Percentiles rank a stretch among this genome's conserved stretches.
Evolutionary conservation across 2,329 filamentous ascomycete species (phyloP).

Genomic region (Endocalyx cinctus): DNA sequence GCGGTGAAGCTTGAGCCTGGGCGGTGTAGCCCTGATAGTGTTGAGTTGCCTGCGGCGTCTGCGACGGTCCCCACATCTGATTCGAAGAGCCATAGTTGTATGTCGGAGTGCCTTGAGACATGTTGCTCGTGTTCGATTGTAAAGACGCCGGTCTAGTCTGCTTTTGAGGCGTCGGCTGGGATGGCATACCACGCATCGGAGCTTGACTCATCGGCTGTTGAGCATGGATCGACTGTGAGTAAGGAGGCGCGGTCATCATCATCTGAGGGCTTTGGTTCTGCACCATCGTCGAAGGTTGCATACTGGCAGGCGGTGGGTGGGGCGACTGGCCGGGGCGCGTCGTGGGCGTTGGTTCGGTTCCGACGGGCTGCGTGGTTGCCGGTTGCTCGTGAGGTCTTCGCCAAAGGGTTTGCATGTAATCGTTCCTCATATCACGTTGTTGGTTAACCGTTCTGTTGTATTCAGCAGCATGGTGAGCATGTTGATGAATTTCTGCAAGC

Average conservation of each 20-base stretch:
- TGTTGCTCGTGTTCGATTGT: constrained; percentile 46
- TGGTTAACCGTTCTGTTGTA: constrained; percentile 82
- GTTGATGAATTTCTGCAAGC: constrained; percentile 73
- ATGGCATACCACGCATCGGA: constrained; percentile 64
- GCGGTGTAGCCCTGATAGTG: constrained; percentile 50
- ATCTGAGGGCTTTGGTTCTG: constrained; percentile 60
- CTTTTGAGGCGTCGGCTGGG: constrained; percentile 58
- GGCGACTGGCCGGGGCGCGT: constrained; percentile 55
- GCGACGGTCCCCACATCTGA: constrained; percentile 58
- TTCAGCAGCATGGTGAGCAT: constrained; percentile 84
- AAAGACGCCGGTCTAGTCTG: constrained; percentile 62
- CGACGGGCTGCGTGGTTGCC: constrained; percentile 43
- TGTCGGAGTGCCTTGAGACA: constrained; percentile 48
- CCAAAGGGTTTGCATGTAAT: constrained; percentile 80
- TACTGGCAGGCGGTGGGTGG: constrained; percentile 48
- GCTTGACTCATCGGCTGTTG: constrained; percentile 70
- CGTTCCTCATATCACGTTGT: constrained; percentile 71
- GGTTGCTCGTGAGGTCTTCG: constrained; percentile 77
- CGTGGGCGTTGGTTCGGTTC: constrained; percentile 40
- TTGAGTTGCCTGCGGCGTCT: constrained; percentile 59
- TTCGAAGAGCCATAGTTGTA: constrained; percentile 60
- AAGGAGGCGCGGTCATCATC: constrained; percentile 62
- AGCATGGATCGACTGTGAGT: constrained; percentile 66
- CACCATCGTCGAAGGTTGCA: constrained; percentile 54
- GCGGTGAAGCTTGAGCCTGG: constrained; percentile 44